Evolutionary conservation across 352 stramenopile genomes (phyloP), one percentile per base, ranked within the genome.

Genomic region (Pythium utonaiense): DNA sequence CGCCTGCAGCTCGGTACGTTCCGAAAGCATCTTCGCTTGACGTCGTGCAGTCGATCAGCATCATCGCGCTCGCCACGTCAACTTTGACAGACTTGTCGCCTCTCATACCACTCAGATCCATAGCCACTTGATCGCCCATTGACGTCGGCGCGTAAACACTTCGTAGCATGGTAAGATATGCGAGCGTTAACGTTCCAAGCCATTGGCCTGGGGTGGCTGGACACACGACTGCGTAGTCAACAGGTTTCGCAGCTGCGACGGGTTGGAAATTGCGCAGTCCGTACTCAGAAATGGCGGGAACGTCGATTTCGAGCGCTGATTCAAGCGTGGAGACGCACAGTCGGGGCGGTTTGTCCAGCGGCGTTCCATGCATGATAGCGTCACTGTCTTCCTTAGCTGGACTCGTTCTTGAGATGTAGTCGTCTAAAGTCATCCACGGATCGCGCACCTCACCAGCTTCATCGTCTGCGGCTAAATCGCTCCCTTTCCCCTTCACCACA

Each of bases 191-290:
- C 19, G 73, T 85, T 1, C 74, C 83, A 8, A 92, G 74, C 83
- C 83, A 92, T 41, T 92, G 75, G 1, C 73, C 77, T 2, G 77
- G 83, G 57, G 83, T 86, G 3, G 85, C 73, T 5, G 83, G 83
- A 27, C 83, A 92, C 27, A 92, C 70, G 31, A 92, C 76, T 13
- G 77, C 78, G 53, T 89, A 92, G 49, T 92, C 81, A 27, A 90
- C 61, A 24, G 78, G 78, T 61, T 92, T 92, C 1, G 77, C 68
- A 8, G 71, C 70, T 17, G 74, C 70, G 9, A 91, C 71, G 2
- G 83, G 83, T 49, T 89, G 75, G n/a, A 92, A 71, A 57, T 74
- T 69, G 33, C 83, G 83, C 57, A 92, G 78, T 73, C 78, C 69
- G 75, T 83, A 90, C 75, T 91, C 83, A 27, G 83, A 88, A 62